Evolutionary conservation across 78 protist species (phyloP), one percentile per base, ranked within the genome.

Genomic region (Dictyostelium brefeldianum): DNA sequence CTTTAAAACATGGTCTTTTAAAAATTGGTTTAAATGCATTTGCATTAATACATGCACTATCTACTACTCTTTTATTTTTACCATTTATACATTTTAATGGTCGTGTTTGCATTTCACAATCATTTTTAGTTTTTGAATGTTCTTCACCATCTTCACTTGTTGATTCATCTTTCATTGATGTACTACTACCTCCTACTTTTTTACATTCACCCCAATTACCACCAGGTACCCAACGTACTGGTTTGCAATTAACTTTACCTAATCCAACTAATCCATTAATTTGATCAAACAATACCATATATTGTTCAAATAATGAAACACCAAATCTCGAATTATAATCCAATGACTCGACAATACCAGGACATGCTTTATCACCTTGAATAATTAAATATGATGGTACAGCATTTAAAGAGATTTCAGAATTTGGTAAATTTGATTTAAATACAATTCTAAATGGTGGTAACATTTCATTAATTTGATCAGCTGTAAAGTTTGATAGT

Each of bases 301-400:
- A 87, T 43, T 87, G 85, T 10, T 62, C 25, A 27, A 87, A 65
- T 10, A 87, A 31, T 9, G 83, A 71, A 18, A 56, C 36, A 27
- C 93, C 93, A n/a, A 87, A 51, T 14, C 69, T 36, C n/a, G 81
- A 59, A 41, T 77, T 59, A 36, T 87, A 78, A 29, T 87, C 84
- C 0, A 87, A 54, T 20, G 93, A 20, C 22, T 87, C 93, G 20
- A 87, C 67, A 15, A 87, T 87, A 65, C 93, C 93, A 2, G 93
- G 93, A 53, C 93, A 87, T 18, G 80, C 78, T 18, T 50, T 74
- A 12, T 53, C 78, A 14, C 84, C 93, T 11, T 59, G 79, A 10
- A 87, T 17, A 0, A 87, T 12, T 3, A 87, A 51, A 31, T 77
- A 87, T 11, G 83, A 67, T 50, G 84, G 79, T 5, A 77, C 69